Conservation (phyloP, 148 eudicot species). For the Vaccinium corymbosum region DNA sequence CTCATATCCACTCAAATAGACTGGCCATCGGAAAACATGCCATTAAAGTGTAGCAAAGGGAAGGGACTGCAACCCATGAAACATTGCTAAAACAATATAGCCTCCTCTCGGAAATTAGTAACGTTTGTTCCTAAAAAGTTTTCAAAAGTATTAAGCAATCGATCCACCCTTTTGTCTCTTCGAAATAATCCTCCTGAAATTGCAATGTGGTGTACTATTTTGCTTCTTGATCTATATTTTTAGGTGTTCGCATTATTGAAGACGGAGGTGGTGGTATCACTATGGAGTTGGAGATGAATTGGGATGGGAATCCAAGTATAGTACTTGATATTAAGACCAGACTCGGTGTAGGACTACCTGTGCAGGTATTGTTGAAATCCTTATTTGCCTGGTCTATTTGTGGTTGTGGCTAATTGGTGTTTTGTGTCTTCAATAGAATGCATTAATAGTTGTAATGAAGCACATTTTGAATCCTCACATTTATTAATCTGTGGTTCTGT, state of each 20-base stretch:
- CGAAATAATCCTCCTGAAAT: too few relatives aligned
- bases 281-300: conserved; percentile 93
- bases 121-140: neutral
- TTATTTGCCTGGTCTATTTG: neutral
- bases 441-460: neutral
- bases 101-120: neutral
- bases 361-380: conserved; percentile 51
- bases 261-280: conserved; percentile 77
- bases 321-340: conserved; percentile 91
- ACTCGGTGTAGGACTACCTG: conserved; percentile 85
- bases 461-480: neutral
- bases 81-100: neutral
- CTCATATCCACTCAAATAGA: neutral
- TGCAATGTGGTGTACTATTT: neutral
- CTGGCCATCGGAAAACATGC: neutral
- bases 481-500: neutral
- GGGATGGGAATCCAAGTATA: conserved; percentile 98
- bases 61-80: neutral
- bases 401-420: neutral
- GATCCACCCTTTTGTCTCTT: neutral
- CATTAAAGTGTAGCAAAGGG: neutral
- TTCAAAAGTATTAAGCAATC: neutral
- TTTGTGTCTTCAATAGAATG: neutral
- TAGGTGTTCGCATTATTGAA: conserved; percentile 81
- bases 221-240: conserved; percentile 12